These are phyloP conservation scores for Sphagnurus paluster DNA, from an alignment of 1,284 basidiomycete species.

Conservation along the genomic window DNA sequence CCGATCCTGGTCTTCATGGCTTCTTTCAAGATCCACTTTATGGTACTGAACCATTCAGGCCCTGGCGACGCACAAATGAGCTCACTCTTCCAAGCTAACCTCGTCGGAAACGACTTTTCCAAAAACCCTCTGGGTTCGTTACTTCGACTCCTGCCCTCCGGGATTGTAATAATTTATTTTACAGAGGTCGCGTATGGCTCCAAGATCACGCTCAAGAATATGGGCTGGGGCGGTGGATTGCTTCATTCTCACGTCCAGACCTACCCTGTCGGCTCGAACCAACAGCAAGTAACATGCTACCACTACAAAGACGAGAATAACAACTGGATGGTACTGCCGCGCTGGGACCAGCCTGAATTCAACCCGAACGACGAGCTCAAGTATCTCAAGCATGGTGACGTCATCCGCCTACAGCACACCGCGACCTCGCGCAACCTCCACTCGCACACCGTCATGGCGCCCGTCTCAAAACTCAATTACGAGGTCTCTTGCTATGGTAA, in stretches of 20 bases:
- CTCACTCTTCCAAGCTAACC: conserved; percentile 97
- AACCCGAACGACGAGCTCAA: conserved; percentile 66
- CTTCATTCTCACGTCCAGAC: conserved; percentile 96
- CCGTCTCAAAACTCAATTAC: conserved; percentile 86
- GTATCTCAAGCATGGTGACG: conserved; percentile 78
- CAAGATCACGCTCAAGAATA: conserved; percentile 93
- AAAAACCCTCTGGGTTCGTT: conserved; percentile 80
- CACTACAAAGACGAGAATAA: conserved; percentile 99
- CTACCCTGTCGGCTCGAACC: conserved; percentile 89
- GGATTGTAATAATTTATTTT: conserved; percentile 2
- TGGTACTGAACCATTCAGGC: conserved; percentile 91
- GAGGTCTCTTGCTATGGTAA: conserved; percentile 97
- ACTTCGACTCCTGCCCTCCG: conserved; percentile 2
- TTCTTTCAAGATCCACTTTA: conserved; percentile 95
- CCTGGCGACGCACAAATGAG: conserved; percentile 99
- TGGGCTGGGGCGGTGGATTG: conserved; percentile 96
- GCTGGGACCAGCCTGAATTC: conserved; percentile 74
- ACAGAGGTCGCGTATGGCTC: conserved; percentile 90
- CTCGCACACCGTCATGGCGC: conserved; percentile 86
- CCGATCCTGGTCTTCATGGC: conserved; percentile 92
- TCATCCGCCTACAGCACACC: conserved; percentile 80
- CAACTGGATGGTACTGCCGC: conserved; percentile 83
- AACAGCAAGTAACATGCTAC: conserved; percentile 99
- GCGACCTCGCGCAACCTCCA: conserved; percentile 92
- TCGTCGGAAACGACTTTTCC: conserved; percentile 91